Base-by-base conservation (phyloP, 106 monocot genomes). In the Alisma plantagoaquatica region DNA sequence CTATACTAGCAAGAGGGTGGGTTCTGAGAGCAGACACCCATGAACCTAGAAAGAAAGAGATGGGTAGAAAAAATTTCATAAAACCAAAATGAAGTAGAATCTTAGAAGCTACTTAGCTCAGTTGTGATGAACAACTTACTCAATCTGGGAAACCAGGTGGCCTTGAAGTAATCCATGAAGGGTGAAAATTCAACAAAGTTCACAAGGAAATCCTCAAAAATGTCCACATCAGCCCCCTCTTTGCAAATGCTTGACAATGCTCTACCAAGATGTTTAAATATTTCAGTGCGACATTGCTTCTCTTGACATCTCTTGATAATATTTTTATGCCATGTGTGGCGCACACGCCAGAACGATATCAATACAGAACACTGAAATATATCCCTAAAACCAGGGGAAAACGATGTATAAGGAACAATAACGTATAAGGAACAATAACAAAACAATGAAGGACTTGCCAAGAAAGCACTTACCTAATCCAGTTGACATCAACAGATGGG, bases 321-420 rank as follows among this genome's bases (percentile, higher is more conserved):
- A 43, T 78, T 88, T 69, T 96, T 96, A 51, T 81, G 84, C 88
- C 88, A 89, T 28, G 84, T 66, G 73, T 76, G 94, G 33, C 80
- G 71, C 14, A 81, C 64, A 49, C 88, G 94, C 94, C 94, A 96
- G 53, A 78, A 73, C 45, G 77, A 84, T 41, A 96, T 66, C 56
- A 81, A 41, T 15, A 89, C 77, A 24, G 94, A 73, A 68, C 94
- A 96, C 9, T 78, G 73, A 33, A 96, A 81, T 5, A 96, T 73
- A 12, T 89, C 84, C 53, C 94, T 96, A 48, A 38, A 14, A 38
- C 14, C n/a, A n/a, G n/a, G n/a, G n/a, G n/a, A n/a, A n/a, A n/a
- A n/a, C n/a, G n/a, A n/a, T n/a, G n/a, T n/a, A n/a, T n/a, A n/a
- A n/a, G n/a, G n/a, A n/a, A n/a, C n/a, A n/a, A n/a, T n/a, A n/a